Percentiles rank a stretch among this genome's conserved stretches.
phyloP scores from a whole-genome alignment of 2,329 filamentous ascomycete species.

The Talaromyces sp. region DNA sequence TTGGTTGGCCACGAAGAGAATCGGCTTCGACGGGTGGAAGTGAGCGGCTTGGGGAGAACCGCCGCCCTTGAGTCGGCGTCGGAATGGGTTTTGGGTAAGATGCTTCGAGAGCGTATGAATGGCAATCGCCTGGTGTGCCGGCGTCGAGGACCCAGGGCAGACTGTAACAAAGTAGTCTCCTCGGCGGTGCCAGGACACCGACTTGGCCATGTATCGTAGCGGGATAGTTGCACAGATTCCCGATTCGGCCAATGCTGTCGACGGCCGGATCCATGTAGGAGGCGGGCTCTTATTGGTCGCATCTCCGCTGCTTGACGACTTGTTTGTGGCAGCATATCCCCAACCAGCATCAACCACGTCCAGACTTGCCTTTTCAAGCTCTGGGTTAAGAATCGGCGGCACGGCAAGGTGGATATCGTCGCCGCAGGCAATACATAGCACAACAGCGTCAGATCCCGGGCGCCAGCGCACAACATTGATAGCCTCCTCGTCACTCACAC shows the following conservation, averaged over 20 bases:
- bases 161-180: conserved; percentile 94
- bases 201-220: conserved; percentile 75
- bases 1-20: conserved; percentile 95
- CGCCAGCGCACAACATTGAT: conserved; percentile 88
- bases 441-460: conserved; percentile 71
- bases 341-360: conserved; percentile 84
- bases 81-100: conserved; percentile 90
- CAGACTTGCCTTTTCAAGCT: conserved; percentile 67
- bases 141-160: conserved; percentile 58
- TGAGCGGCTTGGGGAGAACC: conserved; percentile 79
- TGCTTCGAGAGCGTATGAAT: conserved; percentile 96
- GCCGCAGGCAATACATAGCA: conserved; percentile 77
- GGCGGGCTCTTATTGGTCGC: conserved; percentile 56
- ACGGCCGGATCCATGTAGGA: conserved; percentile 79
- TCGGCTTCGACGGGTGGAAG: conserved; percentile 88
- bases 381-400: conserved; percentile 66
- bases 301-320: conserved; percentile 43
- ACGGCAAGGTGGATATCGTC: conserved; percentile 83
- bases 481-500: conserved; percentile 68
- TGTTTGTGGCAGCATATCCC: conserved; percentile 69
- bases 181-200: conserved; percentile 86
- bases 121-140: conserved; percentile 62
- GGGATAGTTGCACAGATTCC: conserved; percentile 75
- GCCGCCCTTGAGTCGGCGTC: conserved; percentile 61
- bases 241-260: conserved; percentile 65